phyloP scores from a whole-genome alignment of 2,329 filamentous ascomycete species.

The Bipolaris cookei region DNA sequence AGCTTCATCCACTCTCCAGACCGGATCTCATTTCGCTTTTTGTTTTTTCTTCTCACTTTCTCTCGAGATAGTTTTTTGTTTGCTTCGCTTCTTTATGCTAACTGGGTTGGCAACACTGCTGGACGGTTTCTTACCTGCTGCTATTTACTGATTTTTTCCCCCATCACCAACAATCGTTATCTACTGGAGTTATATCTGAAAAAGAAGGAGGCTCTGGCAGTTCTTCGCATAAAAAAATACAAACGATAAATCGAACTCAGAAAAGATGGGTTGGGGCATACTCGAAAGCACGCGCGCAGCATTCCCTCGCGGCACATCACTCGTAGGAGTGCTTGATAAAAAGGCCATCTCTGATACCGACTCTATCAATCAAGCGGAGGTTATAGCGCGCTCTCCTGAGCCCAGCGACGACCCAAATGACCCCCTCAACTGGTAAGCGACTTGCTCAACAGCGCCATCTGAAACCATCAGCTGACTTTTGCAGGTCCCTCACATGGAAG shows the following conservation, averaged over 20 bases:
- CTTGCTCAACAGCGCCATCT: neutral
- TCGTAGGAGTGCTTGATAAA: conserved; percentile 11
- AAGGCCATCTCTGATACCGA: conserved; percentile 10
- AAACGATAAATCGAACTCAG: neutral
- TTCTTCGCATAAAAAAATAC: neutral
- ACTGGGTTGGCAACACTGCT: conserved; percentile 18
- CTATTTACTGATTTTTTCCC: neutral
- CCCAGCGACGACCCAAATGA: conserved; percentile 17
- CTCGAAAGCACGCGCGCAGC: conserved; percentile 17
- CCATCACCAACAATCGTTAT: neutral
- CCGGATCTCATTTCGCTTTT: conserved; percentile 3
- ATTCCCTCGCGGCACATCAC: conserved; percentile 13
- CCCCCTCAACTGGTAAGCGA: conserved; percentile 16
- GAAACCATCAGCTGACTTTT: neutral
- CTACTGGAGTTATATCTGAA: neutral
- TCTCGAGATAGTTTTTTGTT: neutral
- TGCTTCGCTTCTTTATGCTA: conserved; percentile 13
- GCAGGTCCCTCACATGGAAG: conserved; percentile 17
- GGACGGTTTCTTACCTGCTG: conserved; percentile 12
- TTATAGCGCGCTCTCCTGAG: conserved; percentile 7
- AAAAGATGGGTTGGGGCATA: conserved; percentile 20
- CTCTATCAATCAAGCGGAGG: conserved; percentile 11
- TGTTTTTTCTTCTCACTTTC: conserved; percentile 5
- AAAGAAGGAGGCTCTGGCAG: conserved; percentile 1
- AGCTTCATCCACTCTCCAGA: conserved; percentile 5